phyloP scores from a whole-genome alignment of 1,284 basidiomycete species.

The Rhodotorula sp. region DNA sequence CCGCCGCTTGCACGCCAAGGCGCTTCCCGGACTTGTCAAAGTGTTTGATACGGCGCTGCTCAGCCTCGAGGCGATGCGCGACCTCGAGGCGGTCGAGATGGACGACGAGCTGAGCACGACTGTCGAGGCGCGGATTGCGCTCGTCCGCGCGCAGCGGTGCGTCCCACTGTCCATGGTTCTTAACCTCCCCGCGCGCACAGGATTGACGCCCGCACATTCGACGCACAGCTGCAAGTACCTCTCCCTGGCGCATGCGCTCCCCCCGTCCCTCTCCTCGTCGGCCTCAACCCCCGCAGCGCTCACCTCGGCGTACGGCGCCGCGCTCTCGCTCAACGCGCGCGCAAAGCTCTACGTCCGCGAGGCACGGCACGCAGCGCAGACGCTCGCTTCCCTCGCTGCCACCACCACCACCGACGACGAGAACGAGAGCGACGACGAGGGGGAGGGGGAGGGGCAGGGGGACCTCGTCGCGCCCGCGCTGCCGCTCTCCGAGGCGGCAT shows the following conservation, averaged over 20 bases:
- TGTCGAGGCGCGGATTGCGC: conserved; percentile 72
- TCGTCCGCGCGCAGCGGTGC: conserved; percentile 72
- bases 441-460: too few relatives aligned
- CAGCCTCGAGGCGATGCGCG: conserved; percentile 76
- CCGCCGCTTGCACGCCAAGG: conserved; percentile 51
- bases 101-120: conserved; percentile 74
- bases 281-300: conserved; percentile 45
- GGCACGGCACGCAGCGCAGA: conserved; percentile 55
- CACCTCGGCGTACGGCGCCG: conserved; percentile 63
- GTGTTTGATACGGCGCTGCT: conserved; percentile 81
- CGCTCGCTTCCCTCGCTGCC: conserved; percentile 62
- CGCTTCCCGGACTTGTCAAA: conserved; percentile 82
- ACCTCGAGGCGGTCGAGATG: conserved; percentile 80
- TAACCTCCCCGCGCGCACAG: not conserved
- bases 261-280: conserved; percentile 62
- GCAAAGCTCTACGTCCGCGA: conserved; percentile 71
- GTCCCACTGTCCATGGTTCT: conserved; percentile 38
- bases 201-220: not conserved
- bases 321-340: conserved; percentile 67
- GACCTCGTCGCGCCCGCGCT: conserved; percentile 29
- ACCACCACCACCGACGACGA: conserved; percentile 43
- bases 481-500: conserved; percentile 10
- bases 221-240: conserved; percentile 66
- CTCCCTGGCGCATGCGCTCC: conserved; percentile 66
- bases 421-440: conserved; percentile 52